These are phyloP conservation scores for Plasmodium blacklocki DNA, from an alignment of 169 alveolate genomes.

Conservation along the genomic window DNA sequence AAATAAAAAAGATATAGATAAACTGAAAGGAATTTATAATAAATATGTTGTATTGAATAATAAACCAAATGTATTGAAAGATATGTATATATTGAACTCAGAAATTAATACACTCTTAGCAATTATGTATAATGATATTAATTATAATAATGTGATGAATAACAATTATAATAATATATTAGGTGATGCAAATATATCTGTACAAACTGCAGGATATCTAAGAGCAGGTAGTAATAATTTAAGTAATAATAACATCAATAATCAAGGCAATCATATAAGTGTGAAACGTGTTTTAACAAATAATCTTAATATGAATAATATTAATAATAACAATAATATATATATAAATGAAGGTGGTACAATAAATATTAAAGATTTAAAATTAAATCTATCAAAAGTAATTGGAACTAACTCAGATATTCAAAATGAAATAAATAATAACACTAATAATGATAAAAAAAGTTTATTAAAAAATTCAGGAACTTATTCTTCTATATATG, in stretches of 20 bases:
- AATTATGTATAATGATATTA: background rate
- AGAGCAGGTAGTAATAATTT: constrained; percentile 2
- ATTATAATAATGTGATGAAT: background rate
- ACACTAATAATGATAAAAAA: background rate
- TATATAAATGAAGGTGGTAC: background rate
- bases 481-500: background rate
- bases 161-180: background rate
- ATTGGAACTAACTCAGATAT: background rate
- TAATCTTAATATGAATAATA: constrained; percentile 2
- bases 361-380: background rate
- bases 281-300: background rate
- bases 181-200: background rate
- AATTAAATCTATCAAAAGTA: background rate
- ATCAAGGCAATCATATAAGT: background rate
- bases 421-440: constrained; percentile 3
- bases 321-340: background rate
- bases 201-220: background rate
- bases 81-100: constrained; percentile 4
- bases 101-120: background rate
- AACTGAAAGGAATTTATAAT: constrained; percentile 19
- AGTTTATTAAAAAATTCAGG: background rate
- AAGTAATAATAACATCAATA: background rate
- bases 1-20: constrained; percentile 3
- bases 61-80: background rate
- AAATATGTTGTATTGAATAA: constrained; percentile 1